These are phyloP conservation scores for Styphnolobium japonicum DNA, from an alignment of 306 rosid genomes.

Conservation along the genomic window DNA sequence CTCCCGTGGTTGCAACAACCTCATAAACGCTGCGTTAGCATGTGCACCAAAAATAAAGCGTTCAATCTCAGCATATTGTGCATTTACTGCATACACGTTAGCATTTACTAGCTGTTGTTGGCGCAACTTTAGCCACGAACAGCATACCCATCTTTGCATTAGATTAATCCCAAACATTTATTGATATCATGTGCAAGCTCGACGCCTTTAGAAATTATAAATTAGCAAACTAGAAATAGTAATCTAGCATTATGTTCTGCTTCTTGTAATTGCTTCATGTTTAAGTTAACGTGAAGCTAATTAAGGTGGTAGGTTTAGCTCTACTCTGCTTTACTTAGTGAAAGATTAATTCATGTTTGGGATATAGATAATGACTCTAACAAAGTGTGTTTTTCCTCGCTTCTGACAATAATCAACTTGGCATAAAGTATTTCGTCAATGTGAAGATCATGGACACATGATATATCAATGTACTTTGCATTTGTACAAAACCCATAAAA, in stretches of 20 bases:
- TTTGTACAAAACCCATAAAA: no score
- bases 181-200: slow-evolving; percentile 43
- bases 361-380: no score
- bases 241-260: background rate
- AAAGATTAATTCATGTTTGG: no score
- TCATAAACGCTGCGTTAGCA: slow-evolving; percentile 18
- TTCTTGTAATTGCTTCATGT: background rate
- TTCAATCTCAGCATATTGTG: slow-evolving; percentile 47
- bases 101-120: slow-evolving; percentile 57
- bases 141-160: slow-evolving; percentile 36
- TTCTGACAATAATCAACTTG: no score
- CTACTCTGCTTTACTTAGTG: no score
- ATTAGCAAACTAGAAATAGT: background rate
- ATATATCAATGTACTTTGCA: no score
- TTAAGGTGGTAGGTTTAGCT: background rate
- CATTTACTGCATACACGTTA: slow-evolving; percentile 57
- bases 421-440: no score
- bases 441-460: no score
- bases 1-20: slow-evolving; percentile 19
- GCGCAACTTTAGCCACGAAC: slow-evolving; percentile 51
- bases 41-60: slow-evolving; percentile 45
- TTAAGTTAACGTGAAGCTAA: background rate
- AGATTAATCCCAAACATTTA: slow-evolving; percentile 38
- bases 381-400: no score
- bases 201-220: background rate